These are phyloP conservation scores for Stenogyne calaminthoides DNA, from an alignment of 305 asterid genomes.

Conservation along the genomic window DNA sequence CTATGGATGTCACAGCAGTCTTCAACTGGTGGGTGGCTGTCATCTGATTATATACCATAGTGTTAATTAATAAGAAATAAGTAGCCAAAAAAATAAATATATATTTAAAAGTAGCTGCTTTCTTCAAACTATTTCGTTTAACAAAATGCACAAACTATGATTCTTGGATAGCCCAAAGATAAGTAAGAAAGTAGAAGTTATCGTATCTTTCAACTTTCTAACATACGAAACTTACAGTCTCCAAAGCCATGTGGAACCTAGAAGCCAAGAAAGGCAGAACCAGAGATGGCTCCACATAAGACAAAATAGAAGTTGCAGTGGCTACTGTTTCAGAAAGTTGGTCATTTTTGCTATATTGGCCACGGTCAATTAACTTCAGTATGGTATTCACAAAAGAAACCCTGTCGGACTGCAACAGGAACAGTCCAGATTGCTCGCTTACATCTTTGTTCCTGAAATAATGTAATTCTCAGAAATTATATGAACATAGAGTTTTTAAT, in stretches of 20 bases:
- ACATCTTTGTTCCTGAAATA: constrained; percentile 73
- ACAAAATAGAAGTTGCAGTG: constrained; percentile 87
- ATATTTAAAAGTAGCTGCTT: constrained; percentile 3
- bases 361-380: constrained; percentile 94
- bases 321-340: constrained; percentile 97
- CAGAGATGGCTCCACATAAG: constrained; percentile 90
- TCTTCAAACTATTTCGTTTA: constrained; percentile 14
- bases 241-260: constrained; percentile 98
- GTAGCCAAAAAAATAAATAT: constrained; percentile 15
- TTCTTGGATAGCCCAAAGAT: constrained; percentile 6
- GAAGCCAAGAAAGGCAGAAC: constrained; percentile 92
- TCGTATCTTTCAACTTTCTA: background rate
- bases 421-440: constrained; percentile 48
- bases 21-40: constrained; percentile 99
- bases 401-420: constrained; percentile 75
- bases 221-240: constrained; percentile 68
- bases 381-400: constrained; percentile 72
- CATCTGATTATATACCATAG: constrained; percentile 57
- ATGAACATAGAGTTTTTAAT: constrained; percentile 26
- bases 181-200: constrained; percentile 13
- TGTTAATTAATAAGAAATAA: constrained; percentile 30
- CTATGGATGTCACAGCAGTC: constrained; percentile 94
- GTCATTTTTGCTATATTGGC: constrained; percentile 96
- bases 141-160: too few relatives aligned
- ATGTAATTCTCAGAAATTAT: constrained; percentile 38